These are phyloP conservation scores for Penicillium sp. DNA, from an alignment of 2,329 filamentous ascomycete genomes.

Conservation along the genomic window DNA sequence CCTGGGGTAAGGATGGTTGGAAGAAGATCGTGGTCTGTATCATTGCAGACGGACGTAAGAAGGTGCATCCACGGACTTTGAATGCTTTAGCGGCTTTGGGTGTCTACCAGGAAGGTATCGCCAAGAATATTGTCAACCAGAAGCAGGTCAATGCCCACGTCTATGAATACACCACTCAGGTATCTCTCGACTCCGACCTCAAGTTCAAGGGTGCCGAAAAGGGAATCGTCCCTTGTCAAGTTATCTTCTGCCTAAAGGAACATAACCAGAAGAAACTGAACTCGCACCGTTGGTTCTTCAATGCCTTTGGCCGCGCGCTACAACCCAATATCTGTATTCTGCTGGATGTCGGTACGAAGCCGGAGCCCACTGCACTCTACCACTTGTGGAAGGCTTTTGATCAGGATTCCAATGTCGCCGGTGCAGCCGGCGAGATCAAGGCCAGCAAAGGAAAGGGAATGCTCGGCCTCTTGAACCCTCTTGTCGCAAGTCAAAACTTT, in stretches of 20 bases:
- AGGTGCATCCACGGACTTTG: constrained; percentile 89
- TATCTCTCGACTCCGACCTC: constrained; percentile 90
- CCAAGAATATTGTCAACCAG: constrained; percentile 97
- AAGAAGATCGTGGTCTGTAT: constrained; percentile 99
- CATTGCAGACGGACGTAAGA: constrained; percentile 90
- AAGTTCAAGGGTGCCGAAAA: constrained; percentile 99
- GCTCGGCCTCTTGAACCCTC: constrained; percentile 83
- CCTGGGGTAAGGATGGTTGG: constrained; percentile 97
- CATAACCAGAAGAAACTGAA: constrained; percentile 98
- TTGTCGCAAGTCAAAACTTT: constrained; percentile 97
- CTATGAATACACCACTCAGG: constrained; percentile 98
- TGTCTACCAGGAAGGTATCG: constrained; percentile 97
- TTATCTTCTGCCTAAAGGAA: constrained; percentile 98
- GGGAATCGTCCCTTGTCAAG: constrained; percentile 95
- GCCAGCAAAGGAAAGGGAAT: constrained; percentile 91
- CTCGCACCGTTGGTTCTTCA: constrained; percentile 99
- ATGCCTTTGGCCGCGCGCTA: constrained; percentile 89
- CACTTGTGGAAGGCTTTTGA: constrained; percentile 99
- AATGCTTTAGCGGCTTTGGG: constrained; percentile 96
- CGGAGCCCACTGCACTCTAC: constrained; percentile 87
- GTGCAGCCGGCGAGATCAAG: constrained; percentile 96
- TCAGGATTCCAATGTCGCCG: constrained; percentile 94
- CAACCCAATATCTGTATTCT: constrained; percentile 97
- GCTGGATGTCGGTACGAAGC: constrained; percentile 93
- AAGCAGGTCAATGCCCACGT: constrained; percentile 95